These are phyloP conservation scores for Boletus eberwhitei DNA, from an alignment of 768 basidiomycete genomes.

Conservation along the genomic window DNA sequence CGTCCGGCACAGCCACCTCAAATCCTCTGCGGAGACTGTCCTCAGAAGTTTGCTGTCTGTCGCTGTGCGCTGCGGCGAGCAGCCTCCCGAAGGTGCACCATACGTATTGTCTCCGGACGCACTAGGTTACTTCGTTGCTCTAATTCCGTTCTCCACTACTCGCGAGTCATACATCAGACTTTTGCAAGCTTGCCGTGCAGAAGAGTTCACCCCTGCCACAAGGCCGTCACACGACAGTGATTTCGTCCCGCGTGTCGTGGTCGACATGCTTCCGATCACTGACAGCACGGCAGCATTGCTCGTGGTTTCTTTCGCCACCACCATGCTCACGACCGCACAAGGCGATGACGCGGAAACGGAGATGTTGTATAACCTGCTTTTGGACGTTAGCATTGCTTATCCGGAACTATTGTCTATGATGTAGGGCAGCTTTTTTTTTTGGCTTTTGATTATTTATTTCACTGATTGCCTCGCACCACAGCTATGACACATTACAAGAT, in stretches of 20 bases:
- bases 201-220: slow-evolving; percentile 40
- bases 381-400: slow-evolving; percentile 62
- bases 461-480: slow-evolving; percentile 27
- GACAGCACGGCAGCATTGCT: slow-evolving; percentile 69
- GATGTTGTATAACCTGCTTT: slow-evolving; percentile 72
- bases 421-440: slow-evolving; percentile 45
- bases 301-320: slow-evolving; percentile 68
- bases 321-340: slow-evolving; percentile 72
- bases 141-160: slow-evolving; percentile 66
- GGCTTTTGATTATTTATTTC: background rate
- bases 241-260: slow-evolving; percentile 50
- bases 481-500: slow-evolving; percentile 75
- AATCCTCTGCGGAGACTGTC: slow-evolving; percentile 55
- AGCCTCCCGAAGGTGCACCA: slow-evolving; percentile 37
- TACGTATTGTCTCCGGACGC: slow-evolving; percentile 54
- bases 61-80: slow-evolving; percentile 45
- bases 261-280: slow-evolving; percentile 55
- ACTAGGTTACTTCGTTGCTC: slow-evolving; percentile 75
- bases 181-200: slow-evolving; percentile 59
- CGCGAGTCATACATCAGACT: slow-evolving; percentile 54
- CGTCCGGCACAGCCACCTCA: slow-evolving; percentile 63
- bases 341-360: slow-evolving; percentile 80
- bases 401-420: slow-evolving; percentile 71
- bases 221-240: slow-evolving; percentile 40
- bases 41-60: slow-evolving; percentile 62